A percentile compares a stretch with the other conserved stretches of the same genome.
These are phyloP conservation scores for Eragrostis curvula DNA, from an alignment of 176 grass and related monocot genomes.

Conservation along the genomic window DNA sequence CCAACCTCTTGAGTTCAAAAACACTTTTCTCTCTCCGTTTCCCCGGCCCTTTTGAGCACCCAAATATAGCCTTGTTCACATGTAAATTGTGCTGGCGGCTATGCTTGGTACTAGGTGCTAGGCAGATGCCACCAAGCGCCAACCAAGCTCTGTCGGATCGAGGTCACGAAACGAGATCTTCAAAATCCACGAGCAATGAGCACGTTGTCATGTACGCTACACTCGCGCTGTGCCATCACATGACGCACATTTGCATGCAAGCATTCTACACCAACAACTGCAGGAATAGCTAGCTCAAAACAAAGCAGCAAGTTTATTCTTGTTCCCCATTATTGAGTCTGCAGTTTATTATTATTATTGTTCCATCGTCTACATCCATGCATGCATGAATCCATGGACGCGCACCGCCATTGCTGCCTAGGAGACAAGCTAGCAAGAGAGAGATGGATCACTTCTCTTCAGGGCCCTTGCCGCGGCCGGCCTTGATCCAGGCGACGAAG, in stretches of 20 bases:
- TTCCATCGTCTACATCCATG: not conserved
- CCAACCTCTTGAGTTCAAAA: no score
- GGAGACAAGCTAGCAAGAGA: no score
- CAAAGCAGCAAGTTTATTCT: not conserved
- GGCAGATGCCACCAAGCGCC: not conserved
- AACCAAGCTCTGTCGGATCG: not conserved
- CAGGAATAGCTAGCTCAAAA: not conserved
- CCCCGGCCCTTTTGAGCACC: no score
- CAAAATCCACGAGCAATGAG: not conserved
- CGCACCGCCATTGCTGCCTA: no score
- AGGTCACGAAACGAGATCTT: not conserved
- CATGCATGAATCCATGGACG: no score
- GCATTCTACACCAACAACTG: not conserved
- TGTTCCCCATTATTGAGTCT: not conserved
- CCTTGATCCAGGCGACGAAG: slow-evolving; percentile 66
- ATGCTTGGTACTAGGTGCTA: no score
- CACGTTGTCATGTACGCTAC: not conserved
- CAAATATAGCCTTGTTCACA: no score
- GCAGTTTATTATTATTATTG: not conserved
- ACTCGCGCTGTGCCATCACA: slow-evolving; percentile 7
- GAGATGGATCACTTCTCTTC: not conserved
- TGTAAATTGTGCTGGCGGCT: no score
- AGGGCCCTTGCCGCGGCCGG: not conserved
- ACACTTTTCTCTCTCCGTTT: no score
- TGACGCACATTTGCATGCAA: not conserved